phyloP scores from a whole-genome alignment of 805 yeast species.

The Teunomyces gatunensis region DNA sequence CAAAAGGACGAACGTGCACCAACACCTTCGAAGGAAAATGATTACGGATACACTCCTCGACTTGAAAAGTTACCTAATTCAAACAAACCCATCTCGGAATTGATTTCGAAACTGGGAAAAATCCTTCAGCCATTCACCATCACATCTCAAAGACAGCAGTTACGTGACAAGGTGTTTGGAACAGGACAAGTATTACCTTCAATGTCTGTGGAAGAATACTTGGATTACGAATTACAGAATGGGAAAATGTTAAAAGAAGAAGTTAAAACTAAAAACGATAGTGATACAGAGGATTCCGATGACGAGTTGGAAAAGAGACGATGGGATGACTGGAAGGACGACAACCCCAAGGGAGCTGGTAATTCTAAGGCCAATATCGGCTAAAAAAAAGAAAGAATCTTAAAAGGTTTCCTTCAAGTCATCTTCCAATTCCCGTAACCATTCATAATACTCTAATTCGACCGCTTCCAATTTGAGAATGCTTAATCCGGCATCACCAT shows the following conservation, averaged over 20 bases:
- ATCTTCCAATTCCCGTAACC: constrained; percentile 32
- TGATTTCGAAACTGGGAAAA: constrained; percentile 71
- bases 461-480: constrained; percentile 29
- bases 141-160: constrained; percentile 50
- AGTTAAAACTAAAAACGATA: constrained; percentile 37
- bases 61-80: constrained; percentile 45
- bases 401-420: constrained; percentile 15
- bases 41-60: constrained; percentile 61
- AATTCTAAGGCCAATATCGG: constrained; percentile 59
- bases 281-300: constrained; percentile 46
- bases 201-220: constrained; percentile 88
- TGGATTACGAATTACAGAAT: constrained; percentile 79
- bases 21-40: constrained; percentile 10
- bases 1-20: constrained; percentile 12
- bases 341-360: constrained; percentile 85
- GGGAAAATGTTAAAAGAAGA: constrained; percentile 71
- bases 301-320: constrained; percentile 74
- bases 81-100: constrained; percentile 21
- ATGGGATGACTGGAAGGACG: constrained; percentile 94
- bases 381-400: constrained; percentile 12
- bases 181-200: constrained; percentile 93
- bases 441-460: constrained; percentile 30
- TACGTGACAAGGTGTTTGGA: constrained; percentile 71
- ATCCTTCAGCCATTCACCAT: constrained; percentile 83
- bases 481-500: constrained; percentile 11